A percentile compares a stretch with the other conserved stretches of the same genome.
These are phyloP conservation scores for Stephania japonica DNA, from an alignment of 164 flowering plant genomes.

Conservation along the genomic window DNA sequence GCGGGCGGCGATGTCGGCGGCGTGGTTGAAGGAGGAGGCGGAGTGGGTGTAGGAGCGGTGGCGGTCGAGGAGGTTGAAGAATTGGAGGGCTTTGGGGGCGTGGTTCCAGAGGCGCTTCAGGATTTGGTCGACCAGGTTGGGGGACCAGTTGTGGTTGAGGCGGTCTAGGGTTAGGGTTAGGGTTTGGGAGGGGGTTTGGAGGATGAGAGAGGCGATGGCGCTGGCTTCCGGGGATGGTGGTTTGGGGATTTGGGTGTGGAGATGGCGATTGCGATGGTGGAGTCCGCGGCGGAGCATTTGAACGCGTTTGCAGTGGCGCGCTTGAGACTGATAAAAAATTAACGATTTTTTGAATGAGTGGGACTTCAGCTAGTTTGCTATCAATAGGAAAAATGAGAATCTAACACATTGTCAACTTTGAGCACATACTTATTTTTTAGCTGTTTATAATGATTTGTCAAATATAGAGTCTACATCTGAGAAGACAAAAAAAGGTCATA, in stretches of 20 bases:
- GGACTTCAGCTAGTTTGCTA: too few relatives aligned
- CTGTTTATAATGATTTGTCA: too few relatives aligned
- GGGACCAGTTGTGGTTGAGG: slow-evolving; percentile 36
- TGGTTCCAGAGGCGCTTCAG: slow-evolving; percentile 89
- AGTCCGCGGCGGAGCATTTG: too few relatives aligned
- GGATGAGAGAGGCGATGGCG: slow-evolving; percentile 30
- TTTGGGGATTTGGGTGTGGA: slow-evolving; percentile 11
- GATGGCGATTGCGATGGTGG: background rate
- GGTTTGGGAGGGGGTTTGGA: slow-evolving; percentile 26
- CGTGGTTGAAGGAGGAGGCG: slow-evolving; percentile 60
- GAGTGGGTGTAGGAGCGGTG: slow-evolving; percentile 52
- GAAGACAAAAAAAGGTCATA: too few relatives aligned
- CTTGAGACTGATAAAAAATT: too few relatives aligned
- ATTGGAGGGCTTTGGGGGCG: slow-evolving; percentile 72
- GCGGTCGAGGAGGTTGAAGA: slow-evolving; percentile 49
- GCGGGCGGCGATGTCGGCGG: slow-evolving; percentile 76
- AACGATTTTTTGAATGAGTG: too few relatives aligned
- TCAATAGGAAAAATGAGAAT: too few relatives aligned
- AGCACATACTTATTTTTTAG: too few relatives aligned
- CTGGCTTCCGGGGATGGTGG: slow-evolving; percentile 21
- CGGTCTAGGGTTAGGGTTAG: slow-evolving; percentile 26
- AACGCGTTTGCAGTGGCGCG: too few relatives aligned
- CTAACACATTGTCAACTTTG: too few relatives aligned
- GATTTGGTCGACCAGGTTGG: slow-evolving; percentile 42
- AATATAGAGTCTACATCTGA: too few relatives aligned